Conservation (phyloP, 148 eudicot genomes). For the Rhododendron ovatum region DNA sequence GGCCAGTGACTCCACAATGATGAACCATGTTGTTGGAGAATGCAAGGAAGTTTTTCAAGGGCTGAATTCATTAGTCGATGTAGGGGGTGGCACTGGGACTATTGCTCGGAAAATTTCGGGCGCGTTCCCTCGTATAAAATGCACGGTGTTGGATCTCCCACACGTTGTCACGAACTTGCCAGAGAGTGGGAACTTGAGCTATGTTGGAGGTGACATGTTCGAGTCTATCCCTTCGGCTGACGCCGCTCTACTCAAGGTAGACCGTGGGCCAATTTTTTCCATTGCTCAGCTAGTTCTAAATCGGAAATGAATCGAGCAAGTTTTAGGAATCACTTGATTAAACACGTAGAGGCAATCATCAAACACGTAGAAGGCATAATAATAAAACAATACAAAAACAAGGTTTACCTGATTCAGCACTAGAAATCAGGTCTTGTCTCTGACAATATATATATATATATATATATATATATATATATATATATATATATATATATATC, state of each 20-base stretch:
- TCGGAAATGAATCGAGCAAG: too few species aligned
- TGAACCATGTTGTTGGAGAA: not conserved
- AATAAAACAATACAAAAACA: too few species aligned
- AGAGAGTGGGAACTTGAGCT: not conserved
- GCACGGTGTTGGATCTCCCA: slow-evolving; percentile 6
- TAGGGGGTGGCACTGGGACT: slow-evolving; percentile 3
- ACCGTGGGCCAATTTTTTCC: not conserved
- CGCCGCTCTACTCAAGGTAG: not conserved
- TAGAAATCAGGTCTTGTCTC: too few species aligned
- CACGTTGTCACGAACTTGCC: not conserved
- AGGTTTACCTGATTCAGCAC: too few species aligned
- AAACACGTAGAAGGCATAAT: too few species aligned
- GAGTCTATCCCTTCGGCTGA: slow-evolving; percentile 1
- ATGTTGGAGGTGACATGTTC: slow-evolving; percentile 5
- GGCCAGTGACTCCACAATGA: not conserved
- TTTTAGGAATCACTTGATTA: too few species aligned
- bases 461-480: too few species aligned
- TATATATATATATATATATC: too few species aligned
- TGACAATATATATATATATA: too few species aligned
- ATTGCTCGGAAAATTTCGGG: not conserved
- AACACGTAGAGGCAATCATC: too few species aligned
- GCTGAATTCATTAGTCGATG: not conserved
- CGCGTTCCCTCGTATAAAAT: slow-evolving; percentile 5
- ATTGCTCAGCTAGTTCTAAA: too few species aligned
- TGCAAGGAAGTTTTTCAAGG: not conserved